phyloP scores from a whole-genome alignment of 805 yeast genomes.

The Candida glaebosa region DNA sequence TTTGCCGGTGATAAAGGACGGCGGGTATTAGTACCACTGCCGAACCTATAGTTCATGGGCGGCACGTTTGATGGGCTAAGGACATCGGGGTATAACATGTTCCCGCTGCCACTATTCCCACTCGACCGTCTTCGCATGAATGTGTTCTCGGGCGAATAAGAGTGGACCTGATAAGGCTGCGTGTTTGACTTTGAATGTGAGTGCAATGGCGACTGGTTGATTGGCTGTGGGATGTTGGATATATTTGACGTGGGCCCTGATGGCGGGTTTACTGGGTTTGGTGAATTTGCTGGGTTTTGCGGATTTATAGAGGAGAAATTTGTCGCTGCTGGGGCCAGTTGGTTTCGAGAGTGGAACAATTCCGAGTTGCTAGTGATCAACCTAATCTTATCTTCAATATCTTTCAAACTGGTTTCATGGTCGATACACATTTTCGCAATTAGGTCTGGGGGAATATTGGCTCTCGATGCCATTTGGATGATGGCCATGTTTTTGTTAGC shows the following conservation, averaged over 20 bases:
- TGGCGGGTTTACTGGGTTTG: neutral
- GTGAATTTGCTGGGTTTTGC: no score
- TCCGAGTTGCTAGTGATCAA: slow-evolving; percentile 4
- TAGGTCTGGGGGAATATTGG: slow-evolving; percentile 61
- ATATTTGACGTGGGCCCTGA: neutral
- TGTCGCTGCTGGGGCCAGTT: neutral
- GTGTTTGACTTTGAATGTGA: slow-evolving; percentile 5
- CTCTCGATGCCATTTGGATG: slow-evolving; percentile 54
- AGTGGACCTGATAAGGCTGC: slow-evolving; percentile 7
- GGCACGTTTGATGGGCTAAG: slow-evolving; percentile 28
- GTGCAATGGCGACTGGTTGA: slow-evolving; percentile 2
- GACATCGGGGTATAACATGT: slow-evolving; percentile 11
- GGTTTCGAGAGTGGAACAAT: no score
- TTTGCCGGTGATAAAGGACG: slow-evolving; percentile 65
- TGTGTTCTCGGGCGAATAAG: slow-evolving; percentile 1
- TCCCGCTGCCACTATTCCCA: neutral
- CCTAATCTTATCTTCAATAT: slow-evolving; percentile 12
- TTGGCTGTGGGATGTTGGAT: neutral
- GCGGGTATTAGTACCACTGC: slow-evolving; percentile 18
- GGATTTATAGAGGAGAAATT: neutral
- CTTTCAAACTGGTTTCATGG: slow-evolving; percentile 16
- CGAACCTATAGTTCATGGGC: slow-evolving; percentile 35
- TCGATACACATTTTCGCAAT: slow-evolving; percentile 57
- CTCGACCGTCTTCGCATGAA: neutral
- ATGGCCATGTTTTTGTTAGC: slow-evolving; percentile 59